Base-by-base conservation (phyloP, 2,329 filamentous ascomycete genomes). In the Whalleya microplaca region DNA sequence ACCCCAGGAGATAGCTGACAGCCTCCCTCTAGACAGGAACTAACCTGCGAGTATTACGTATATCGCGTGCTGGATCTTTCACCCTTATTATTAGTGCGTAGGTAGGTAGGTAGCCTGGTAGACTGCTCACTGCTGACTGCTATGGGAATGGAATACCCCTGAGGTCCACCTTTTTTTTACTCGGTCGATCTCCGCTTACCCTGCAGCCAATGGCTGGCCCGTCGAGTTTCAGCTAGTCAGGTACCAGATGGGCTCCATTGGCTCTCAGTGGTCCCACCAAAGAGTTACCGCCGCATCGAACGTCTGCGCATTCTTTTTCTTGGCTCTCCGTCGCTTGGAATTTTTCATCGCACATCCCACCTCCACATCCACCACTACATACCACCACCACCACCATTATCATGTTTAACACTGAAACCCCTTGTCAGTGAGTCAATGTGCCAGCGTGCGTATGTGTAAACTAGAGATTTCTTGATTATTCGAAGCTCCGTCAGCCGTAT, bases 221-320 rank as follows among this genome's bases (percentile, higher is more conserved):
- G 46, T 55, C 42, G 9, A 23, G 62, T 62, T 64, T 64, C 60
- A 63, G 59, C 51, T 59, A 58, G 60, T 62, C 62, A 64, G 62
- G 62, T 64, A 62, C 62, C 48, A 45, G 51, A 51, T 40, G 14
- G 48, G 45, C 21, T 14, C 61, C 55, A 64, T 64, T 62, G 62
- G 62, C 45, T 56, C 29, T 49, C 50, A 41, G 52, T 42, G 29
- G 27, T 53, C 54, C 21, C 46, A 43, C 60, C 46, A 42, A 27
- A 3, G 32, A 3, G 14, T 60, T 64, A 55, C 61, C 61, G 59
- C 61, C 59, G 61, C 55, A 51, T 53, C 40, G 14, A 21, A 27
- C 27, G 43, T 6, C 18, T 45, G 5, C 27, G 9, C 2, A 8
- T 20, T 23, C 21, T 29, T 45, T n/a, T 45, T 16, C 29, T 3